phyloP scores from a whole-genome alignment of 2,329 filamentous ascomycete species.

The Tolypocladium pustulatum region DNA sequence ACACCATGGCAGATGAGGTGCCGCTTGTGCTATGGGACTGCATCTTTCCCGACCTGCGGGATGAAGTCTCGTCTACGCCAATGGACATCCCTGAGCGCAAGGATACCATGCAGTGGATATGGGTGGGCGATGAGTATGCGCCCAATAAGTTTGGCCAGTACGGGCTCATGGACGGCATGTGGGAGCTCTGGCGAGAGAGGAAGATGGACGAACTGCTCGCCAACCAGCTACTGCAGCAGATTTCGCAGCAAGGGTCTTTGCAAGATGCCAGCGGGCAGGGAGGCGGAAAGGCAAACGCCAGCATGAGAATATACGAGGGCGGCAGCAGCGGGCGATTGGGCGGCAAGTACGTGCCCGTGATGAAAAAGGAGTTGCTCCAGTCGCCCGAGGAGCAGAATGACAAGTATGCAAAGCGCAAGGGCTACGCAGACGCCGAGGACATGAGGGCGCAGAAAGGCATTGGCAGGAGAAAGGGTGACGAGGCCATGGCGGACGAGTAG shows the following conservation, averaged over 20 bases:
- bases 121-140: slow-evolving; percentile 56
- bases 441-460: slow-evolving; percentile 25
- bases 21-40: slow-evolving; percentile 96
- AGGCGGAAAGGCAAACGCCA: slow-evolving; percentile 18
- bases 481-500: slow-evolving; percentile 13
- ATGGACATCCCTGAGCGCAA: slow-evolving; percentile 13
- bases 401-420: slow-evolving; percentile 50
- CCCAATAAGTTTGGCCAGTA: slow-evolving; percentile 52
- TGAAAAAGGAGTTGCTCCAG: slow-evolving; percentile 38
- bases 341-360: slow-evolving; percentile 45
- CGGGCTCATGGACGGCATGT: slow-evolving; percentile 64
- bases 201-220: slow-evolving; percentile 89
- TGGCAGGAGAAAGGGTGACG: slow-evolving; percentile 18
- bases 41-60: slow-evolving; percentile 55
- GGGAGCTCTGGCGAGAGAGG: slow-evolving; percentile 70
- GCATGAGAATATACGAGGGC: slow-evolving; percentile 39
- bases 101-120: slow-evolving; percentile 67
- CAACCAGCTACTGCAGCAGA: slow-evolving; percentile 58
- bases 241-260: slow-evolving; percentile 28
- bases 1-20: slow-evolving; percentile 82
- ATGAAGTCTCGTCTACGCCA: neutral
- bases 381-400: slow-evolving; percentile 47
- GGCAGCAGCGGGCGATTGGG: slow-evolving; percentile 37
- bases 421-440: slow-evolving; percentile 42
- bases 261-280: slow-evolving; percentile 26